Evolutionary conservation across 2,329 filamentous ascomycete genomes (phyloP), one percentile per base, ranked within the genome.

Genomic region (Botrytis squamosa): DNA sequence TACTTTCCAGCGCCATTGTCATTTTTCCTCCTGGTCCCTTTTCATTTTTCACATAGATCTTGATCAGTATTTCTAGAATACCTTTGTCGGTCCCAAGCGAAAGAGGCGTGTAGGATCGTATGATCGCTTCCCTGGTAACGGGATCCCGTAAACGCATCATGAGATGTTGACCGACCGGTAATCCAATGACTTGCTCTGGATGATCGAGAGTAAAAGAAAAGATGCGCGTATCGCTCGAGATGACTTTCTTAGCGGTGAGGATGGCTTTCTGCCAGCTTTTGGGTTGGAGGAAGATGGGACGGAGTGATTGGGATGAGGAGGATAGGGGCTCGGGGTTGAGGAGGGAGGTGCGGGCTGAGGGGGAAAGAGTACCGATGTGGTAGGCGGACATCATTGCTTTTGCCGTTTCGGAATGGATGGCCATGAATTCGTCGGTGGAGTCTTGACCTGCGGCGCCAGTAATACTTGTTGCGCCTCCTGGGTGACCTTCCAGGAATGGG

Each of bases 331-430:
- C 80, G 73, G 85, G 81, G 1, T 82, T 82, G 22, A 38, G 42
- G 40, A 84, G 81, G 40, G 83, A 29, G 20, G 4, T 42, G 9
- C 85, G 85, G 1, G 90, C 88, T 33, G 85, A 84, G 76, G 89
- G 84, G 77, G 93, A 89, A 20, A 97, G 87, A 0, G 89, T 90
- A 69, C 95, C 95, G 76, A 98, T 90, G 82, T 98, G 94, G 80
- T 97, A 97, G 63, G 87, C 83, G 18, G 88, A 87, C 91, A 98
- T 94, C 94, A 97, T 97, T 29, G 87, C 88, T 83, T 97, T 97
- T 49, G 95, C 95, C 25, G 93, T 97, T 84, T 97, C 94, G 81
- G 92, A 95, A 95, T 93, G 94, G 78, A 98, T 98, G 22, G 93
- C 92, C 84, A 97, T 88, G 81, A 97, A 98, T 77, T 98, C 95